Conservation (phyloP, 768 basidiomycete genomes). For the Coprinopsis marcescibilis region DNA sequence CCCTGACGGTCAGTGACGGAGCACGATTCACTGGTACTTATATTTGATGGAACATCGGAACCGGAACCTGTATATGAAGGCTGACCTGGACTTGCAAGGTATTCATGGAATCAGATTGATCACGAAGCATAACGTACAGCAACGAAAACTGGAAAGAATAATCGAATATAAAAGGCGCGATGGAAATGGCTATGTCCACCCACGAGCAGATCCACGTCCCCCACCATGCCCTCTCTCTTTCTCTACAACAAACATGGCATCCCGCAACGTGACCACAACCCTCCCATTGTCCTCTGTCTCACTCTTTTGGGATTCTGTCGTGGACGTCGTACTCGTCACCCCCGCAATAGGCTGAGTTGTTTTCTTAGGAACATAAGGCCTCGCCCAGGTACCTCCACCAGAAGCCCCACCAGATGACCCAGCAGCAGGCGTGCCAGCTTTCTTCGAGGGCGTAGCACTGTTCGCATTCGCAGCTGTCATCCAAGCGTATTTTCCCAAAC, state of each 20-base stretch:
- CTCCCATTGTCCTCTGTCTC: slow-evolving; percentile 32
- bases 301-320: slow-evolving; percentile 4
- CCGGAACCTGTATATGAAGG: too few species aligned
- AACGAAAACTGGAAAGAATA: too few species aligned
- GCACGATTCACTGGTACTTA: too few species aligned
- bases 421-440: slow-evolving; percentile 22
- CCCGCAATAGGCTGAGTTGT: slow-evolving; percentile 2
- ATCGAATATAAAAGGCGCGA: too few species aligned
- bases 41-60: too few species aligned
- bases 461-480: slow-evolving; percentile 56
- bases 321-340: not conserved
- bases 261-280: slow-evolving; percentile 63
- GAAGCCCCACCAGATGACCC: slow-evolving; percentile 20
- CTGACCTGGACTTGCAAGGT: too few species aligned
- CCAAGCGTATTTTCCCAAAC: slow-evolving; percentile 82
- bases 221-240: slow-evolving; percentile 81
- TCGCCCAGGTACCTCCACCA: slow-evolving; percentile 45
- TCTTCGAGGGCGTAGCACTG: slow-evolving; percentile 13
- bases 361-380: slow-evolving; percentile 45
- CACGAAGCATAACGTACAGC: too few species aligned
- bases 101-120: too few species aligned
- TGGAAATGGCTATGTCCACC: slow-evolving; percentile 32
- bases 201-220: slow-evolving; percentile 68
- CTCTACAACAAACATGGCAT: slow-evolving; percentile 83
- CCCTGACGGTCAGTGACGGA: too few species aligned